phyloP scores from a whole-genome alignment of 164 flowering plant genomes.

The Cinnamomum chago region DNA sequence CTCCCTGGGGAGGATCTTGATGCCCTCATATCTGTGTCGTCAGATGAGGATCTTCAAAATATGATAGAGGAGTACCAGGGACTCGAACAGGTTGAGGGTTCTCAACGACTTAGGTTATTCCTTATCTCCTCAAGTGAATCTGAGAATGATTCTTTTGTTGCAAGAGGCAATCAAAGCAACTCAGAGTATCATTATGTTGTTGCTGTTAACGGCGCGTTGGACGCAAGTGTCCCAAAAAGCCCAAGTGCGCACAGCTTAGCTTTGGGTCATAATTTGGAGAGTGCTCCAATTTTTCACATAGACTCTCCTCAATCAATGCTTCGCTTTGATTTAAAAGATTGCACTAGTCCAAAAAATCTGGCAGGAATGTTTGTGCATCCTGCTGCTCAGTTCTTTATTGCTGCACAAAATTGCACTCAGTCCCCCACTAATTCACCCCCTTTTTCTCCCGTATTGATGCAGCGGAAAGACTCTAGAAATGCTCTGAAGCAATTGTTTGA shows the following conservation, averaged over 20 bases:
- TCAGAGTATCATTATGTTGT: slow-evolving; percentile 65
- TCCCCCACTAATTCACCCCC: slow-evolving; percentile 20
- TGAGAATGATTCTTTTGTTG: slow-evolving; percentile 46
- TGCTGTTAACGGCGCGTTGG: slow-evolving; percentile 57
- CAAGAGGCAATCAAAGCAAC: slow-evolving; percentile 27
- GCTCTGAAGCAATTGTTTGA: slow-evolving; percentile 20
- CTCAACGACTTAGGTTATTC: slow-evolving; percentile 62
- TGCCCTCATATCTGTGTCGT: slow-evolving; percentile 78
- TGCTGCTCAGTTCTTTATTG: slow-evolving; percentile 18
- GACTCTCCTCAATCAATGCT: slow-evolving; percentile 27
- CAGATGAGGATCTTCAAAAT: slow-evolving; percentile 78
- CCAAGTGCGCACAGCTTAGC: slow-evolving; percentile 37
- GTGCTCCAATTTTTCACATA: slow-evolving; percentile 23
- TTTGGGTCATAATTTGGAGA: slow-evolving; percentile 31
- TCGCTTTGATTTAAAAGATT: slow-evolving; percentile 29
- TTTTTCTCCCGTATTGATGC: slow-evolving; percentile 23
- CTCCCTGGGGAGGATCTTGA: slow-evolving; percentile 95
- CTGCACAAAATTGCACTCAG: slow-evolving; percentile 18
- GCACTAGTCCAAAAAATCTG: slow-evolving; percentile 16
- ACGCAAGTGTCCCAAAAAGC: slow-evolving; percentile 28
- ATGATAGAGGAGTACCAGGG: slow-evolving; percentile 82
- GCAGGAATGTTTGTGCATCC: slow-evolving; percentile 14
- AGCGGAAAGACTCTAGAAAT: slow-evolving; percentile 16
- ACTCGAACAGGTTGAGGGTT: slow-evolving; percentile 42
- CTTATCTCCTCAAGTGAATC: slow-evolving; percentile 49